Percentiles rank a stretch among this genome's conserved stretches.
phyloP scores from a whole-genome alignment of 1,139 yeast species.

The Magnusiomyces suaveolens region DNA sequence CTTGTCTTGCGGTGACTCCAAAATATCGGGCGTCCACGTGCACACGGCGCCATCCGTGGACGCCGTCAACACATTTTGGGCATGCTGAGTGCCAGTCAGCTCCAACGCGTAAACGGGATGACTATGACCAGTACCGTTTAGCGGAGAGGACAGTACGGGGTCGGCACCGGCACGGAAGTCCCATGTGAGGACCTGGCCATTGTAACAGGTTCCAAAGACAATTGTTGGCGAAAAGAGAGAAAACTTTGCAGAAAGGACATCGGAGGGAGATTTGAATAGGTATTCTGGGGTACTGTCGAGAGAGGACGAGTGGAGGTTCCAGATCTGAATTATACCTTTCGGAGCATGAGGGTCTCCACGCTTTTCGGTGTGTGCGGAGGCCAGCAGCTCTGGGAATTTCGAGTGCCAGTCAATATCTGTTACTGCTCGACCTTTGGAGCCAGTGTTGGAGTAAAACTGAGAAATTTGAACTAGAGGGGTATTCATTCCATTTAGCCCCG shows the following conservation, averaged over 20 bases:
- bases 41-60: conserved; percentile 42
- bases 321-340: conserved; percentile 33
- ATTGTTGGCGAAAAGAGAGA: conserved; percentile 33
- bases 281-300: conserved; percentile 37
- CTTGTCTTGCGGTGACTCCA: conserved; percentile 35
- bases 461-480: conserved; percentile 18
- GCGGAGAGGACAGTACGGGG: conserved; percentile 31
- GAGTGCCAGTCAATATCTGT: conserved; percentile 38
- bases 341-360: conserved; percentile 22
- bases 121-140: conserved; percentile 34
- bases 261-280: conserved; percentile 41
- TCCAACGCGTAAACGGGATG: conserved; percentile 36
- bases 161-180: conserved; percentile 30
- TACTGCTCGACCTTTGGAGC: conserved; percentile 29
- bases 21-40: conserved; percentile 40
- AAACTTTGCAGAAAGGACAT: conserved; percentile 35
- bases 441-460: conserved; percentile 21
- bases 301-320: conserved; percentile 34
- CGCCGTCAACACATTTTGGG: conserved; percentile 33
- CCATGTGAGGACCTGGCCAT: conserved; percentile 43
- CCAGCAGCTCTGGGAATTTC: conserved; percentile 37
- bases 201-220: conserved; percentile 40
- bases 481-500: not conserved
- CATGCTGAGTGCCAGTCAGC: conserved; percentile 31
- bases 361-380: conserved; percentile 31